Percentiles rank a stretch among this genome's conserved stretches.
These are phyloP conservation scores for Solanum aculeatissimum DNA, from an alignment of 305 asterid genomes.

Conservation along the genomic window DNA sequence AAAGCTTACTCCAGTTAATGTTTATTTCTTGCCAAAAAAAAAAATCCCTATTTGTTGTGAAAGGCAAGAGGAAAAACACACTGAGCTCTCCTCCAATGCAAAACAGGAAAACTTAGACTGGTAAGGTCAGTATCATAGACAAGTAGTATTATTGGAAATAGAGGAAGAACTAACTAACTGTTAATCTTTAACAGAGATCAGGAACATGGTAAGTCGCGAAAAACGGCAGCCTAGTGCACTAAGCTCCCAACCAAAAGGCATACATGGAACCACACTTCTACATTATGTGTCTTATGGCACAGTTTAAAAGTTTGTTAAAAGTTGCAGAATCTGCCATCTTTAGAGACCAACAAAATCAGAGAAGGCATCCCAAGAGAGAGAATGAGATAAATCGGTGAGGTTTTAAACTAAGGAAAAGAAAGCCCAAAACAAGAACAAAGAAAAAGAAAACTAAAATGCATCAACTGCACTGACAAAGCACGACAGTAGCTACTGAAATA, in stretches of 20 bases:
- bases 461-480: not conserved
- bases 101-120: not conserved
- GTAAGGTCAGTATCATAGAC: not conserved
- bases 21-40: not conserved
- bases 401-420: not conserved
- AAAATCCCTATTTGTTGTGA: not conserved
- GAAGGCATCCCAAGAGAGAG: not conserved
- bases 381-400: not conserved
- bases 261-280: not conserved
- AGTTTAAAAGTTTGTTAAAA: not conserved
- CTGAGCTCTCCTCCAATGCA: not conserved
- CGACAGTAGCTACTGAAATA: not conserved
- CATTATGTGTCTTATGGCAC: not conserved
- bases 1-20: not conserved
- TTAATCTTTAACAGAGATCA: not conserved
- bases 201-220: not conserved
- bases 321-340: not conserved
- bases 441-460: not conserved
- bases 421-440: not conserved
- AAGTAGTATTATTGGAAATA: not conserved
- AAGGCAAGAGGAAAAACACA: not conserved
- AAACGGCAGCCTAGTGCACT: not conserved
- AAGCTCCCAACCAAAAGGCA: not conserved
- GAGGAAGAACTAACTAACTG: not conserved
- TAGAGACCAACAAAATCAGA: not conserved